Base-by-base conservation (phyloP, 2,329 filamentous ascomycete genomes). In the Dothideomycetes sp. region DNA sequence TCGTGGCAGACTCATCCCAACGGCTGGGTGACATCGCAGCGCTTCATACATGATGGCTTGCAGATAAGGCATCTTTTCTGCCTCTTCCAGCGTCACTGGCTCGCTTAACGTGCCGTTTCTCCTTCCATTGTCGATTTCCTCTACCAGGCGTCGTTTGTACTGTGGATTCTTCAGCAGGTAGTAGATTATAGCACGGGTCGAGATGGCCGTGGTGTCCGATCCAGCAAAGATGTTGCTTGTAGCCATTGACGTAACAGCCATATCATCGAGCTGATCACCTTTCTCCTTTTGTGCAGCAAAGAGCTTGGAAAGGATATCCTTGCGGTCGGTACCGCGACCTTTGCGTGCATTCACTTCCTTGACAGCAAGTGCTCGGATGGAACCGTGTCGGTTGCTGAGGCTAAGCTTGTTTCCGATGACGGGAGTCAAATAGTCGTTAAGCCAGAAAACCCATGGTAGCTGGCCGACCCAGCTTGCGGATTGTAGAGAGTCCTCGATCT, bases 1-100 rank as follows among this genome's bases (percentile, higher is more conserved):
- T 7, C 64, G 52, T n/a, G 59, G 59, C 3, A 68, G 48, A 4
- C 50, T 52, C 31, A 61, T 51, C 1, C 65, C 64, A 1, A 62
- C 57, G 1, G 65, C 59, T 4, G 64, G 64, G 45, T 67, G 62
- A 12, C 59, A 50, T 4, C 66, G 56, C 3, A 67, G 47, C 0
- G 62, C 54, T 45, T 69, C 65, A 38, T 64, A 59, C 45, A 68
- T 63, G 12, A 65, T 56, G 11, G 63, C 63, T 38, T 63, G 57
- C 3, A 68, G 53, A 46, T 65, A 68, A 0, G 61, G 56, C 47
- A 61, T 52, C 8, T 51, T 48, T n/a, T 56, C 48, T 3, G 57
- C 54, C 43, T 62, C 56, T 19, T 42, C 41, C 12, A 56, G 42
- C 4, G 47, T 51, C 2, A 58, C 50, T 3, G 52, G 51, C 39